phyloP scores from a whole-genome alignment of 768 basidiomycete species.

The Leccinum aurantiacum region DNA sequence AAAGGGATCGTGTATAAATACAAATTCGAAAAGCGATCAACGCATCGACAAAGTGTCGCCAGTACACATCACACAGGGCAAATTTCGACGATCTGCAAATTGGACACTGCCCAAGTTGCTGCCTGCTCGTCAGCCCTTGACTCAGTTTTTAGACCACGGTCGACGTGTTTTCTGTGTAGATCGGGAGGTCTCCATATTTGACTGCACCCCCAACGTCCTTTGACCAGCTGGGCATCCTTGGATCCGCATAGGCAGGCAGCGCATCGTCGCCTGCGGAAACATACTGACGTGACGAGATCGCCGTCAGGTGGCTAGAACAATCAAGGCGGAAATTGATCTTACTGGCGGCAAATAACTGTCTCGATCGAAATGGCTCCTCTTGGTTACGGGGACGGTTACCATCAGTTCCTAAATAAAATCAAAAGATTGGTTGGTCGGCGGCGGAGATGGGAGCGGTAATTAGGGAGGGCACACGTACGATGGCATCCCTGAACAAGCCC shows the following conservation, averaged over 20 bases:
- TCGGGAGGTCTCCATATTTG: conserved; percentile 41
- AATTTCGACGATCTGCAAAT: not conserved
- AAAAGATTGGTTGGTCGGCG: not conserved
- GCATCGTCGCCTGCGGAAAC: conserved; percentile 41
- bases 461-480: conserved; percentile 30
- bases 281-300: conserved; percentile 29
- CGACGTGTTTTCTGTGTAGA: conserved; percentile 41
- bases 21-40: conserved; percentile 17
- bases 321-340: conserved; percentile 6
- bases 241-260: conserved; percentile 31
- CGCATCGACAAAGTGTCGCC: conserved; percentile 14
- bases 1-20: conserved; percentile 1
- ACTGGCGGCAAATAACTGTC: conserved; percentile 46
- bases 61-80: conserved; percentile 1
- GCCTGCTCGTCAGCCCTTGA: not conserved
- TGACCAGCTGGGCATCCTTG: conserved; percentile 28
- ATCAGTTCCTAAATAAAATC: conserved; percentile 34
- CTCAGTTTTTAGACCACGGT: conserved; percentile 6
- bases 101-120: conserved; percentile 11
- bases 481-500: conserved; percentile 36
- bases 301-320: not conserved
- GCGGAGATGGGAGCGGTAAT: not conserved
- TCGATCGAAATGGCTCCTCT: conserved; percentile 39
- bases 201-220: conserved; percentile 27
- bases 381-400: conserved; percentile 37